Evolutionary conservation across 2,329 filamentous ascomycete genomes (phyloP), one percentile per base, ranked within the genome.

Genomic region (Gnomoniopsis smithogilvyi): DNA sequence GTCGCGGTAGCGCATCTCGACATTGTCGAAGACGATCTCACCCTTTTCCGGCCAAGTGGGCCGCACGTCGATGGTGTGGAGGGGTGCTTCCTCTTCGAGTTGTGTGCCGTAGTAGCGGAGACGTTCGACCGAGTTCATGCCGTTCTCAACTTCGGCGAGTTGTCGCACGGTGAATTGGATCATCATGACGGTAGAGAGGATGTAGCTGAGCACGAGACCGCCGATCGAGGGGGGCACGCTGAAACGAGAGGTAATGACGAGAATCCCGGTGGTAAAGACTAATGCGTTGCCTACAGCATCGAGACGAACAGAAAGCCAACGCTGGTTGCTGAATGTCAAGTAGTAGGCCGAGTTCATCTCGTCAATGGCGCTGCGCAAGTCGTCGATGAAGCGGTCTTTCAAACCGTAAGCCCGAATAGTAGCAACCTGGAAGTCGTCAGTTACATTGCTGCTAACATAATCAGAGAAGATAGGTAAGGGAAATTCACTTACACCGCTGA

Each of bases 91-190:
- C 70, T 96, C 89, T 63, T 96, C 92, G 4, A 99, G 83, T 65
- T 91, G 75, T 1, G 85, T 91, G 56, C 91, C 93, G 71, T 98
- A 98, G 76, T 96, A 92, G 70, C 92, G 87, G 36, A 98, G 80
- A 52, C 95, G 88, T 75, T 98, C 94, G 0, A 96, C 95, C 0
- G 93, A 88, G 72, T 97, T 98, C 94, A 98, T 98, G 69, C 93
- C 92, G 74, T 97, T 98, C 73, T 98, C 94, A 10, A 98, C 92
- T 73, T 97, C 94, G 26, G 94, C 94, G 8, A 97, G 81, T 74
- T 98, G 94, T 19, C 95, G 86, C 19, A 98, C 91, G 0, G 92
- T 94, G 73, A 97, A 97, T 70, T 97, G 94, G 64, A 98, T 88
- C 89, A 97, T 92, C 72, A 96, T 91, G 19, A 96, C 92, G 68